These are phyloP conservation scores for Annulohypoxylon moriforme DNA, from an alignment of 495 filamentous ascomycete species.

Conservation along the genomic window DNA sequence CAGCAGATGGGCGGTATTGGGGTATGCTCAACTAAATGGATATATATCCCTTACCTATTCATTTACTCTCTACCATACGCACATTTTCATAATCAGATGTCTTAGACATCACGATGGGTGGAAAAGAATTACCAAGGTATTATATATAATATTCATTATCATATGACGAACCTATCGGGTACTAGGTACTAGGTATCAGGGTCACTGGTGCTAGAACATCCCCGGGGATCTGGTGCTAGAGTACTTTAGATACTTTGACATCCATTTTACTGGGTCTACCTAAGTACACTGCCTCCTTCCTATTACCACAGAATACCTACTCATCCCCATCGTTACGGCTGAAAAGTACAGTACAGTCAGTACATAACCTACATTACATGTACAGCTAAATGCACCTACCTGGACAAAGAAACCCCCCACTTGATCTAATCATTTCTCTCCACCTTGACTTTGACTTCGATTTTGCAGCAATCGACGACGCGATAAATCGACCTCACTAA, in stretches of 20 bases:
- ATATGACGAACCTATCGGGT: background rate
- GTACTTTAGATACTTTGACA: background rate
- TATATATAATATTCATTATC: background rate
- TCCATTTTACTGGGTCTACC: background rate
- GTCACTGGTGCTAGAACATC: background rate
- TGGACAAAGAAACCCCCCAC: conserved; percentile 26
- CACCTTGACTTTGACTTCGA: background rate
- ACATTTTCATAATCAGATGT: conserved; percentile 2
- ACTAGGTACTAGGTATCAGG: background rate
- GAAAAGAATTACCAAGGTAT: background rate
- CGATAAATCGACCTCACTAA: conserved; percentile 8
- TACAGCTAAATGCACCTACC: too few relatives aligned
- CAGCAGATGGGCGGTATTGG: background rate
- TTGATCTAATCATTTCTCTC: conserved; percentile 23
- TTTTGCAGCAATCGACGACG: background rate
- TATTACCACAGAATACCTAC: conserved; percentile 3
- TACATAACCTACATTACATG: conserved; percentile 7
- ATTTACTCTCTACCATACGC: background rate
- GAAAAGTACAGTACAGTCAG: conserved; percentile 1
- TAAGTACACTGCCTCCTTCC: conserved; percentile 5
- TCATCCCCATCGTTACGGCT: background rate
- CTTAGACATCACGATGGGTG: background rate
- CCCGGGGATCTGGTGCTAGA: background rate
- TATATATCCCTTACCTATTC: conserved; percentile 4
- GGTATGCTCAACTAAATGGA: background rate